These are phyloP conservation scores for Nakataea oryzae DNA, from an alignment of 2,329 filamentous ascomycete species.

Conservation along the genomic window DNA sequence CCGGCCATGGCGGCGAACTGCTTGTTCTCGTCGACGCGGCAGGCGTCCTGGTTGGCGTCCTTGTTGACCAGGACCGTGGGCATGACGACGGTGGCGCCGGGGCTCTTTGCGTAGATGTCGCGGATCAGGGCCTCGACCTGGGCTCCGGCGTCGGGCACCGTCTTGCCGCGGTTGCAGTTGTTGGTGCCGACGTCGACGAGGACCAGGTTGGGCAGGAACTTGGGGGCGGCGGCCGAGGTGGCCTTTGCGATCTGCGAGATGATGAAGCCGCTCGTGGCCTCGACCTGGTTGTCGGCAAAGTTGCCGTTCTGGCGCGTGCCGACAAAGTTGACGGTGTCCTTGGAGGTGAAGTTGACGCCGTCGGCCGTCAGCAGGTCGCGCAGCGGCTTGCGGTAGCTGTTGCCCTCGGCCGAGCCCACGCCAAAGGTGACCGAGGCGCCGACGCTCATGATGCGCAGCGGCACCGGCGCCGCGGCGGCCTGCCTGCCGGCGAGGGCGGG, in stretches of 20 bases:
- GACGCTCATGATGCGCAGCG: constrained; percentile 30
- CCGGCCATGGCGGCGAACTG: constrained; percentile 6
- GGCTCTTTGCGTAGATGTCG: constrained; percentile 11
- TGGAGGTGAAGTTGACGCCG: constrained; percentile 1
- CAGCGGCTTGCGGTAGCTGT: constrained; percentile 8
- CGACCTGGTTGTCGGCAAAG: constrained; percentile 7
- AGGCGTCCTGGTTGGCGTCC: constrained; percentile 7
- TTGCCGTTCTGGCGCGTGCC: constrained; percentile 4
- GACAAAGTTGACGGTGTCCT: constrained; percentile 6
- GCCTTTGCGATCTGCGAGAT: constrained; percentile 4
- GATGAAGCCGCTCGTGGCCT: constrained; percentile 4
- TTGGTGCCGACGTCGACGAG: constrained; percentile 13
- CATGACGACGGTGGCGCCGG: constrained; percentile 13
- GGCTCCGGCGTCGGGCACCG: constrained; percentile 10
- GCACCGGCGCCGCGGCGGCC: not conserved
- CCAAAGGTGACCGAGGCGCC: constrained; percentile 33
- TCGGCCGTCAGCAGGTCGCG: constrained; percentile 2
- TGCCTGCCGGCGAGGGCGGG: not conserved
- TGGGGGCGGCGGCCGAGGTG: constrained; percentile 1
- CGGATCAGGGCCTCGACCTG: constrained; percentile 12
- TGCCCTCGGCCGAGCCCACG: constrained; percentile 17
- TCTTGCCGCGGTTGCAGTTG: constrained; percentile 9
- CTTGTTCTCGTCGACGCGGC: constrained; percentile 10
- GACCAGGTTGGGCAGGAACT: constrained; percentile 11
- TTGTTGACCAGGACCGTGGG: constrained; percentile 14